phyloP scores from a whole-genome alignment of 2,329 filamentous ascomycete genomes.

The Talaromyces sp. region DNA sequence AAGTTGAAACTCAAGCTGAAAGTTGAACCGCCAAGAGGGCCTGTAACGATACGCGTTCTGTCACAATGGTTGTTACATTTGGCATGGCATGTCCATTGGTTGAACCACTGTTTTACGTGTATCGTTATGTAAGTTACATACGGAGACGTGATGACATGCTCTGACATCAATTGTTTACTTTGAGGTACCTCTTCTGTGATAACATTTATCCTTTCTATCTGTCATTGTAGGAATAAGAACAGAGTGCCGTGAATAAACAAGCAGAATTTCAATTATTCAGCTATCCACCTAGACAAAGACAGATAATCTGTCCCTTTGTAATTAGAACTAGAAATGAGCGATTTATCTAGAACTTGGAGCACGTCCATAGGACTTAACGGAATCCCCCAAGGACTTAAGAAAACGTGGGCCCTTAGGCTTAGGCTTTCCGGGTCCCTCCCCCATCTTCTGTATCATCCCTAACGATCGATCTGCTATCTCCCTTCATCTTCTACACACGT shows the following conservation, averaged over 20 bases:
- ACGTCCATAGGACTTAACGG: not conserved
- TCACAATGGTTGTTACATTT: not conserved
- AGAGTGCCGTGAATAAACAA: not conserved
- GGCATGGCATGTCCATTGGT: not conserved
- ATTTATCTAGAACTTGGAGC: not conserved
- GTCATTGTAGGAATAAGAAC: not conserved
- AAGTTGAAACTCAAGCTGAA: not conserved
- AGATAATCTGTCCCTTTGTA: not conserved
- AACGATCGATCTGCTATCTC: not conserved
- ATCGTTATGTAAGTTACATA: conserved; percentile 7
- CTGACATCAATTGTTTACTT: conserved; percentile 10
- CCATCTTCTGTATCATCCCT: conserved; percentile 5
- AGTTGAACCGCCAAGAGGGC: not conserved
- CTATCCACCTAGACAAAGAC: not conserved
- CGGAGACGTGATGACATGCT: not conserved
- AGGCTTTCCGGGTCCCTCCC: not conserved
- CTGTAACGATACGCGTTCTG: conserved; percentile 11
- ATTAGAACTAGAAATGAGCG: not conserved
- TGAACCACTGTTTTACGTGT: not conserved
- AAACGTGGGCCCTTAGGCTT: conserved; percentile 5
- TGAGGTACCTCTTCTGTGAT: not conserved
- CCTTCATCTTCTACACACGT: not conserved
- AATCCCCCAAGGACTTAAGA: not conserved
- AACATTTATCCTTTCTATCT: not conserved
- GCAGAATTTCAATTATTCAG: not conserved